Evolutionary conservation across 2,329 filamentous ascomycete species (phyloP), one percentile per base, ranked within the genome.

Genomic region (Aspergillus sp.): DNA sequence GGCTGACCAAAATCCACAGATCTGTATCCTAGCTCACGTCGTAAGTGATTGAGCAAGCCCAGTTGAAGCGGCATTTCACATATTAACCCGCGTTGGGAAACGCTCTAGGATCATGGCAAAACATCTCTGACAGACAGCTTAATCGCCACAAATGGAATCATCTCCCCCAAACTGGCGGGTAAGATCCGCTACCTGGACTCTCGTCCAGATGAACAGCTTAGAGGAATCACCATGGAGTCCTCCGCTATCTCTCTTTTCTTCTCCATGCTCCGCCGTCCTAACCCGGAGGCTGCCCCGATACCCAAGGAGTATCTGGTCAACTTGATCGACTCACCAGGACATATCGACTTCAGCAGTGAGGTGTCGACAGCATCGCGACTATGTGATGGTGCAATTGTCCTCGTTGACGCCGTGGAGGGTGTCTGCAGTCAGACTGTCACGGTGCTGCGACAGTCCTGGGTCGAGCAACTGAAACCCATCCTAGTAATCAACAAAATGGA

Each of bases 151-250:
- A 98, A 98, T 79, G 93, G 93, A 73, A 97, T 98, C 73, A 98
- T 98, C 63, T 97, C 93, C 29, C 88, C 91, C 47, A 97, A 97
- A 66, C 78, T 97, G 62, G 93, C 93, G 47, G 93, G 93, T 67
- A 97, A 97, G 76, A 94, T 98, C 69, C 85, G 93, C 56, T 98
- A 97, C 63, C 82, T 98, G 49, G 93, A 98, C 71, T 97, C 93
- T 26, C 79, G 93, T 39, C 91, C 91, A 1, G 93, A 98, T 69
- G 93, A 98, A 68, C 93, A 98, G 70, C 79, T 87, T 10, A 85
- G 93, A 54, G 93, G 93, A 47, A 98, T 98, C 63, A 98, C 93
- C n/a, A 98, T 98, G 93, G 93, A 98, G 68, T 97, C 93, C 0
- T 97, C 91, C 4, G 93, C 93, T 52, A 98, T 98, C 54, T 97